Evolutionary conservation across 2,329 filamentous ascomycete species (phyloP), one percentile per base, ranked within the genome.

Genomic region (Huntiella omanensis): DNA sequence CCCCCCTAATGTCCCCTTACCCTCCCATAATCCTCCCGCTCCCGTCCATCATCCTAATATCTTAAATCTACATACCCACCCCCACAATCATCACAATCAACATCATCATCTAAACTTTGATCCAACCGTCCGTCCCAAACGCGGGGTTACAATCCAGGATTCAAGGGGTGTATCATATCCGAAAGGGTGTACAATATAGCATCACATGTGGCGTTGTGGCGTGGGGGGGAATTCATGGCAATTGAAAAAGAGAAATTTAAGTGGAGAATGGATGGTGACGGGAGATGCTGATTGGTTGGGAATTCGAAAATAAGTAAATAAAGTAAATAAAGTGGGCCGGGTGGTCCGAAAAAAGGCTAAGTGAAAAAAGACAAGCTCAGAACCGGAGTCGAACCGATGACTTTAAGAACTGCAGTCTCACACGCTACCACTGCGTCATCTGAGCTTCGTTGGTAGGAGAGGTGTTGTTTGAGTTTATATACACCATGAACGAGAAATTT

Each of bases 311-410:
- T 7, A 38, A 16, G 33, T 33, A 38, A 33, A 39, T 22, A 41
- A 33, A 47, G 36, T 11, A 37, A 37, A 37, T 16, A 32, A 3
- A 40, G 16, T 13, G 8, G 33, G 17, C 17, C 43, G 13, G 28
- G 19, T 28, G 28, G 34, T 28, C 22, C 35, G 46, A 49, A 46
- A 49, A 49, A 46, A 40, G 35, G 40, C 28, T 19, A 35, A 39
- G 16, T 42, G 43, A 49, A 49, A 49, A 49, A 49, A 46, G 32
- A 40, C 39, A 39, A 49, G 47, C 40, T 43, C 46, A 47, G 46
- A 47, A 47, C 46, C 46, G 46, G 46, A 47, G 46, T 47, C 46
- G 46, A 47, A 47, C 46, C 46, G 46, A 47, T 47, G 46, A 47
- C 46, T 47, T 47, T 43, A 47, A 47, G 46, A 47, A 47, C 46